Evolutionary conservation across 2,329 filamentous ascomycete species (phyloP), one percentile per base, ranked within the genome.

Genomic region (Colletotrichum lini): DNA sequence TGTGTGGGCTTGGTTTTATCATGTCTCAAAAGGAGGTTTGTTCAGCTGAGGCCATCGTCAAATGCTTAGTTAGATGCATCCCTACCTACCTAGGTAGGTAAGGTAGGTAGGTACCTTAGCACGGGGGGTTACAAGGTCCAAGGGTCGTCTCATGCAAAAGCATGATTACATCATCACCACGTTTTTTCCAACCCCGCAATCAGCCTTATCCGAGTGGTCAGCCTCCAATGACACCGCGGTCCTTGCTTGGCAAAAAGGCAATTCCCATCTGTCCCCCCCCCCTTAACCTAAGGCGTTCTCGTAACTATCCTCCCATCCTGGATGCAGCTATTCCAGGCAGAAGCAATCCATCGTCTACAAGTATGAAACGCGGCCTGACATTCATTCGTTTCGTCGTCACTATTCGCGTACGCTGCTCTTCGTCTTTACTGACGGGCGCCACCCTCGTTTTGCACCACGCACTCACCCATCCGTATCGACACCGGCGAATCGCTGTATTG

Each of bases 141-240:
- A 30, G 60, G 60, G 60, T 42, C 35, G 60, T 42, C 35, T 23
- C 35, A 53, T 40, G 21, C 30, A 38, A n/a, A 44, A n/a, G 35
- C 23, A 45, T 13, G 60, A 68, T 65, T 64, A 65, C 44, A 44
- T 57, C 59, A 64, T 65, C 42, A 30, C 21, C 5, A 38, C 44
- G n/a, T 21, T n/a, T 16, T 23, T 44, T 8, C 7, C 13, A 30
- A 23, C 30, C 66, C 50, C 23, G 60, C 61, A 56, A 54, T 58
- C 60, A 68, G 66, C 66, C 66, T 68, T 68, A 68, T 42, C 35
- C 21, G 26, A 50, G 47, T 30, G 23, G 47, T 53, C 57, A 13
- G 65, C 23, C 35, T 54, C 65, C 56, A 56, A 67, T 62, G 58
- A 50, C 45, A 50, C 58, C 35, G 30, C n/a, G 21, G 30, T 26